phyloP scores from a whole-genome alignment of 2,329 filamentous ascomycete genomes.

The Dendrostoma leiphaemia region DNA sequence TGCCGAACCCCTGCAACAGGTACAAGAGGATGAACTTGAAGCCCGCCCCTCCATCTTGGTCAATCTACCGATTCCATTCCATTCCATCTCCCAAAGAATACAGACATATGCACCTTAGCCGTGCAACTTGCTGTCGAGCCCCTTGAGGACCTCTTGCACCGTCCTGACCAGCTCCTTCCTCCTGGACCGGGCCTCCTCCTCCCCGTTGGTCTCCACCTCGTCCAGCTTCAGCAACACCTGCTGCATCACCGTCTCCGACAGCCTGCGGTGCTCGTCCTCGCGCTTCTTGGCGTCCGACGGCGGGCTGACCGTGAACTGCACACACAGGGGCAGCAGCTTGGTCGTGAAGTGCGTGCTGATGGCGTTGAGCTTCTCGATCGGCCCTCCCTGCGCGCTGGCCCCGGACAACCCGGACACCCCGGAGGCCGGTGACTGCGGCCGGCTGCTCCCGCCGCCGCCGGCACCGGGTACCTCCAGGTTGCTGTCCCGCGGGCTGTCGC shows the following conservation, averaged over 20 bases:
- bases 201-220: slow-evolving; percentile 70
- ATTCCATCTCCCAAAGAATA: not conserved
- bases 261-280: slow-evolving; percentile 70
- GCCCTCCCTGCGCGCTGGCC: slow-evolving; percentile 30
- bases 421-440: slow-evolving; percentile 35
- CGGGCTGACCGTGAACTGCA: slow-evolving; percentile 59
- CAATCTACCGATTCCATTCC: not conserved
- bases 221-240: slow-evolving; percentile 77
- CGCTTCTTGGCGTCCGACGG: slow-evolving; percentile 66
- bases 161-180: slow-evolving; percentile 73
- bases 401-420: slow-evolving; percentile 27
- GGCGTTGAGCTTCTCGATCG: slow-evolving; percentile 64
- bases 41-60: too few species aligned
- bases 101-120: not conserved
- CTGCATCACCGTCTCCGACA: slow-evolving; percentile 74
- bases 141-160: slow-evolving; percentile 65
- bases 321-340: slow-evolving; percentile 64
- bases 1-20: too few species aligned
- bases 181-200: slow-evolving; percentile 59
- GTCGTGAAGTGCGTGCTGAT: slow-evolving; percentile 63
- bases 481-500: slow-evolving; percentile 43
- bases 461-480: slow-evolving; percentile 35
- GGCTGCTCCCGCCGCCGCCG: slow-evolving; percentile 32
- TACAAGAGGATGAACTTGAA: too few species aligned
- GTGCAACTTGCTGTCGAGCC: slow-evolving; percentile 49